A percentile compares a stretch with the other conserved stretches of the same genome.
These are phyloP conservation scores for Thielaviopsis populi DNA, from an alignment of 2,329 filamentous ascomycete genomes.

Conservation along the genomic window DNA sequence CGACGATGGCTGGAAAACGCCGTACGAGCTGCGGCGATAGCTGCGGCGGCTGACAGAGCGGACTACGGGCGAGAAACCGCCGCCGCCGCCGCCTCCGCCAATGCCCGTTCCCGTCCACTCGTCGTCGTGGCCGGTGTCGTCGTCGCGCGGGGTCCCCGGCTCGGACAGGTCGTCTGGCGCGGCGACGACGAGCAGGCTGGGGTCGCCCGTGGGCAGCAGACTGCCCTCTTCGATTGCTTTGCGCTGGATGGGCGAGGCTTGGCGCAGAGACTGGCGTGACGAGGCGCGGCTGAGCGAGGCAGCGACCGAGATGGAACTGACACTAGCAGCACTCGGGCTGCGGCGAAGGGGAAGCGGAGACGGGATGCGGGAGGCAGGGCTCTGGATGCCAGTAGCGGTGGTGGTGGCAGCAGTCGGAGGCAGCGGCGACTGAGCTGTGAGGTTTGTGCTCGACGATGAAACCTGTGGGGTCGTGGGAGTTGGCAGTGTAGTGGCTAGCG, in stretches of 20 bases:
- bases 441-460: background rate
- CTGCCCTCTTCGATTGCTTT: slow-evolving; percentile 12
- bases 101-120: slow-evolving; percentile 3
- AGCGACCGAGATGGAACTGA: slow-evolving; percentile 1
- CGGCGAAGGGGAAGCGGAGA: slow-evolving; percentile 11
- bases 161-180: slow-evolving; percentile 46
- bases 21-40: background rate
- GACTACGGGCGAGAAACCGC: slow-evolving; percentile 10
- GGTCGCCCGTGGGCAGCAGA: slow-evolving; percentile 12
- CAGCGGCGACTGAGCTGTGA: slow-evolving; percentile 31
- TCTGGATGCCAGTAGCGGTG: background rate
- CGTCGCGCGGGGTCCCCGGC: slow-evolving; percentile 33
- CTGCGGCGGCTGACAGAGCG: slow-evolving; percentile 16
- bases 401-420: slow-evolving; percentile 19
- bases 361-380: slow-evolving; percentile 7
- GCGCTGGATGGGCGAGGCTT: slow-evolving; percentile 13
- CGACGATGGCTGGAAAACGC: background rate
- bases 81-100: slow-evolving; percentile 11
- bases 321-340: slow-evolving; percentile 10
- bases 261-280: slow-evolving; percentile 12
- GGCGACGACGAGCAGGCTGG: slow-evolving; percentile 45
- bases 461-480: background rate
- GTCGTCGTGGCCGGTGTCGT: slow-evolving; percentile 24
- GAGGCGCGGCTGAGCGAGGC: slow-evolving; percentile 12
- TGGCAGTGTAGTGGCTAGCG: background rate